Evolutionary conservation across 306 rosid species (phyloP).

Genomic region (Cicer arietinum): DNA sequence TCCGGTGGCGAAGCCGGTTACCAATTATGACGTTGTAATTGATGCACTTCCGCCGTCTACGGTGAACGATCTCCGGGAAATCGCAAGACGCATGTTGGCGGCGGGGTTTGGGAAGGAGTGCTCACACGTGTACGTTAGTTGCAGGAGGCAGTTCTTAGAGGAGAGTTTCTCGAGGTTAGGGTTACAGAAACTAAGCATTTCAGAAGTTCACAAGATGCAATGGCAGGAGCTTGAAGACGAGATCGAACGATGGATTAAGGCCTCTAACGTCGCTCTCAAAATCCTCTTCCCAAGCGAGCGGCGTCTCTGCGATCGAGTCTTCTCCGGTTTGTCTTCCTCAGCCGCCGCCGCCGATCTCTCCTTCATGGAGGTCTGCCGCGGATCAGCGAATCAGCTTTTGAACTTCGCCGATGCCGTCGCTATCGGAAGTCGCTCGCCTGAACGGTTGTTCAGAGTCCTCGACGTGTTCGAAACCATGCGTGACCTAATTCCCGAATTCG

Average conservation of each 20-base stretch:
- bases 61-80: conserved; percentile 70
- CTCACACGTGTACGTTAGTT: conserved; percentile 66
- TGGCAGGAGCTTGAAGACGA: conserved; percentile 80
- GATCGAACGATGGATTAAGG: conserved; percentile 79
- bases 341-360: conserved; percentile 57
- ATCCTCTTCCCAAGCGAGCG: conserved; percentile 83
- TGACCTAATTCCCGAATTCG: conserved; percentile 68
- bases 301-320: conserved; percentile 70
- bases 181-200: conserved; percentile 70
- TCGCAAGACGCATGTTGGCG: conserved; percentile 78
- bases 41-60: conserved; percentile 70
- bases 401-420: conserved; percentile 69
- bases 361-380: conserved; percentile 77
- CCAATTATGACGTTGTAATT: conserved; percentile 60
- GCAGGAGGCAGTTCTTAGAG: conserved; percentile 74
- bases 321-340: conserved; percentile 61
- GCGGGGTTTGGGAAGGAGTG: conserved; percentile 78
- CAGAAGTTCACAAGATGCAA: conserved; percentile 68
- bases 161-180: conserved; percentile 79
- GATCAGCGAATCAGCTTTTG: conserved; percentile 66
- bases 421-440: conserved; percentile 69
- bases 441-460: conserved; percentile 64
- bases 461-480: conserved; percentile 71
- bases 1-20: conserved; percentile 55
- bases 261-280: conserved; percentile 62